Evolutionary conservation across 495 filamentous ascomycete genomes (phyloP).

Genomic region (Talaromyces adpressus): DNA sequence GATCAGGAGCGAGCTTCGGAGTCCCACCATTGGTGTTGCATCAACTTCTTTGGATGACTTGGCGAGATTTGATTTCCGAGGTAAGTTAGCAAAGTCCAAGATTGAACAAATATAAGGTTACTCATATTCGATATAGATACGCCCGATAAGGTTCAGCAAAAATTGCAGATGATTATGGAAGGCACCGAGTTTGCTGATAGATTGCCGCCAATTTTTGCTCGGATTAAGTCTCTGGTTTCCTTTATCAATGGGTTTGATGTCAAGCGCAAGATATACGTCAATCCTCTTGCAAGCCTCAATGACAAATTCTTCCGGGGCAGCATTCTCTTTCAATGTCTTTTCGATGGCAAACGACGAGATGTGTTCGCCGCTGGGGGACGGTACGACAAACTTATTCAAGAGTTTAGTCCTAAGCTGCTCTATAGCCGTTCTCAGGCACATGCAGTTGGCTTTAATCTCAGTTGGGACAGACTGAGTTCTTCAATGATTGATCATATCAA

Average conservation of each 20-base stretch:
- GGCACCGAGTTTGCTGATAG: slow-evolving; percentile 60
- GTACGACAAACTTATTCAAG: slow-evolving; percentile 76
- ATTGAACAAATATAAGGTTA: neutral
- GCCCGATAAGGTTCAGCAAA: slow-evolving; percentile 64
- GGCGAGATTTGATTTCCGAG: slow-evolving; percentile 82
- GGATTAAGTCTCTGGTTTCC: slow-evolving; percentile 65
- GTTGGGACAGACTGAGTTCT: slow-evolving; percentile 71
- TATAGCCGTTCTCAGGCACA: slow-evolving; percentile 43
- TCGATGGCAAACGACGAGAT: slow-evolving; percentile 75
- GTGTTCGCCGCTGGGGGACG: slow-evolving; percentile 92
- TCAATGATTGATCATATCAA: slow-evolving; percentile 62
- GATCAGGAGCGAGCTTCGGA: slow-evolving; percentile 74
- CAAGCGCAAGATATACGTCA: slow-evolving; percentile 72
- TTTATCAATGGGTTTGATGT: slow-evolving; percentile 72
- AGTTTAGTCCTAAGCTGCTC: slow-evolving; percentile 33
- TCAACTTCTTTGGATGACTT: slow-evolving; percentile 90
- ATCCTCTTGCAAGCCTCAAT: slow-evolving; percentile 80
- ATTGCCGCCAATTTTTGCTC: slow-evolving; percentile 65
- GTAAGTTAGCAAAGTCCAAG: slow-evolving; percentile 27
- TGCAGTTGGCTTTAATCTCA: slow-evolving; percentile 88
- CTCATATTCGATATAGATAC: slow-evolving; percentile 41
- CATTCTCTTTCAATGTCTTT: slow-evolving; percentile 84
- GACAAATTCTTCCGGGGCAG: slow-evolving; percentile 88
- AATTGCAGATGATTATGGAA: slow-evolving; percentile 66
- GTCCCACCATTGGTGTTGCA: slow-evolving; percentile 71